A percentile compares a stretch with the other conserved stretches of the same genome.
phyloP scores from a whole-genome alignment of 1,284 basidiomycete genomes.

The Naganishia albida region DNA sequence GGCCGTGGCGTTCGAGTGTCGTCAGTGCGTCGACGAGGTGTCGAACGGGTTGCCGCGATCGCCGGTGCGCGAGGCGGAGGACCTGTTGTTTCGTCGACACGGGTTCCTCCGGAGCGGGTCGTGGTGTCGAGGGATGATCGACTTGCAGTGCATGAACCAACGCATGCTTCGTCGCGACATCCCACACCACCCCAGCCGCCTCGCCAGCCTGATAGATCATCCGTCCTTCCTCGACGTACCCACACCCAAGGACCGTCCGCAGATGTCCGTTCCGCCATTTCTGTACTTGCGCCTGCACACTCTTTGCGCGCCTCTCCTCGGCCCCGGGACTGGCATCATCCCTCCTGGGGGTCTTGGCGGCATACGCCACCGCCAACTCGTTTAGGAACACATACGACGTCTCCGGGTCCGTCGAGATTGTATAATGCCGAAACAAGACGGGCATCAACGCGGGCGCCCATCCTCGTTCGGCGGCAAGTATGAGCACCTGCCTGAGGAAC shows the following conservation, averaged over 20 bases:
- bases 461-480: slow-evolving; percentile 5
- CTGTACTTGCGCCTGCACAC: slow-evolving; percentile 1
- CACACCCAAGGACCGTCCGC: slow-evolving; percentile 11
- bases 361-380: slow-evolving; percentile 5
- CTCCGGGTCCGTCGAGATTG: background rate
- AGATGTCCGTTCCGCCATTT: slow-evolving; percentile 17
- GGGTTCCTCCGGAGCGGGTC: background rate
- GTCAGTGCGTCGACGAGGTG: background rate
- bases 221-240: slow-evolving; percentile 10
- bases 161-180: slow-evolving; percentile 11
- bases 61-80: slow-evolving; percentile 6
- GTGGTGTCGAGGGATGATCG: too few species aligned
- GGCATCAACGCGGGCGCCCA: slow-evolving; percentile 15
- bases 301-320: background rate
- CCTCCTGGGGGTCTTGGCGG: background rate
- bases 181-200: slow-evolving; percentile 10
- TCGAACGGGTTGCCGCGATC: slow-evolving; percentile 12
- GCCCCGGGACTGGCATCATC: background rate
- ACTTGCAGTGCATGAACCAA: slow-evolving; percentile 10
- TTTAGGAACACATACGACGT: slow-evolving; percentile 10
- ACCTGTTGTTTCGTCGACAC: background rate
- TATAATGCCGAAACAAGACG: slow-evolving; percentile 21
- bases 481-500: slow-evolving; percentile 4
- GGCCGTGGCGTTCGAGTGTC: slow-evolving; percentile 11
- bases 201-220: slow-evolving; percentile 25